Evolutionary conservation across 2,329 filamentous ascomycete genomes (phyloP), one percentile per base, ranked within the genome.

Genomic region (Sporothrix sp.): DNA sequence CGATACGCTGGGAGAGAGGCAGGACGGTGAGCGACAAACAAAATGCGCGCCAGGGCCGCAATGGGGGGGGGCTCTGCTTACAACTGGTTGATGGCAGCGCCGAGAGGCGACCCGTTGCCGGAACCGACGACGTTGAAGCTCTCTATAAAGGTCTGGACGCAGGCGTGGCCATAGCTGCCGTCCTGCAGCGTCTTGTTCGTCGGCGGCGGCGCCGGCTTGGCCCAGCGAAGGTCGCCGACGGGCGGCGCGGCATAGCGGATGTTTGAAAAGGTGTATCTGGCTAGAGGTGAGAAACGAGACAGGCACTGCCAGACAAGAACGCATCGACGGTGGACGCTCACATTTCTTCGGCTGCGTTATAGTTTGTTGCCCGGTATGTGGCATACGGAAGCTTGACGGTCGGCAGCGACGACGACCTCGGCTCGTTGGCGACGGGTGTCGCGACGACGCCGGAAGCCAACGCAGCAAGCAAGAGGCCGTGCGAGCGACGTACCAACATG

Each of bases 241-340:
- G 70, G 69, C 9, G 69, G 67, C 8, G 69, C 69, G 2, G 67
- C 70, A 57, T 67, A 72, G 0, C 67, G 66, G 42, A 72, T 68
- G 48, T 71, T 71, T 45, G 64, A 66, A 56, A 71, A 72, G 23
- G 58, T 60, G 48, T 69, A 69, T 28, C 65, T 64, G 58, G 2
- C 55, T 54, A 2, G 11, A 48, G 52, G 16, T n/a, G 10, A 11
- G 13, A 14, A 23, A 28, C 11, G 20, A 25, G 7, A 20, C 6
- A 11, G 7, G 20, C 5, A 16, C 9, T 10, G 10, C 9, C 5
- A 20, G 1, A 38, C 37, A n/a, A 43, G 13, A 8, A 20, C 7
- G 7, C 7, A 20, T 2, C n/a, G 16, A 38, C 18, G 7, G 20
- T 8, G 3, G n/a, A 6, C 3, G 7, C 51, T 51, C 25, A 61